These are phyloP conservation scores for Penstemon eatonii DNA, from an alignment of 257 asterid species.

Conservation along the genomic window DNA sequence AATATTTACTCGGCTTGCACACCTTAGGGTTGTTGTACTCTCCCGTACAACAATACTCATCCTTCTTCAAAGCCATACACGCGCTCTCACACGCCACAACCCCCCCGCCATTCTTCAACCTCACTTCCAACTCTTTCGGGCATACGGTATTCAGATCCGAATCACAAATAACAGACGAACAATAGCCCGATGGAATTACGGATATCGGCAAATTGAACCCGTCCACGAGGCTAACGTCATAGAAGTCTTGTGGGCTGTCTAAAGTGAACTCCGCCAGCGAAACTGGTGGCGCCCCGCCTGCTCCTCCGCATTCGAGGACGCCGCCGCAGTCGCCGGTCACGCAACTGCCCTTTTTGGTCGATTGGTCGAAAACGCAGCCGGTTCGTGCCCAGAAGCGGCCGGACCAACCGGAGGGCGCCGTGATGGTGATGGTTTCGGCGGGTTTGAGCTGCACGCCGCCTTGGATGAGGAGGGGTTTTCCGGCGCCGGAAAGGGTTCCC, in stretches of 20 bases:
- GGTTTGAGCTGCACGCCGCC: slow-evolving; percentile 53
- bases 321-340: slow-evolving; percentile 65
- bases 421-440: slow-evolving; percentile 7
- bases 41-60: slow-evolving; percentile 62
- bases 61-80: slow-evolving; percentile 49
- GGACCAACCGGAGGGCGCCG: slow-evolving; percentile 67
- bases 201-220: slow-evolving; percentile 42
- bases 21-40: slow-evolving; percentile 42
- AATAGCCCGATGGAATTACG: slow-evolving; percentile 41
- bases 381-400: slow-evolving; percentile 78
- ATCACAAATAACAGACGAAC: slow-evolving; percentile 42
- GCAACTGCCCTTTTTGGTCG: slow-evolving; percentile 52
- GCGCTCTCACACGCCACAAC: slow-evolving; percentile 64
- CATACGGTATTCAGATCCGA: slow-evolving; percentile 47
- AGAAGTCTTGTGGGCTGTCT: slow-evolving; percentile 50
- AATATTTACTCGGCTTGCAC: slow-evolving; percentile 57
- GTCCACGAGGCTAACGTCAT: slow-evolving; percentile 82
- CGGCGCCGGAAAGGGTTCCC: slow-evolving; percentile 48
- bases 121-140: slow-evolving; percentile 46
- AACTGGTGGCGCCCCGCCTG: slow-evolving; percentile 64
- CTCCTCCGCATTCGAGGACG: slow-evolving; percentile 44
- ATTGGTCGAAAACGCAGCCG: slow-evolving; percentile 57
- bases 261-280: slow-evolving; percentile 72
- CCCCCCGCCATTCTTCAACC: slow-evolving; percentile 19
- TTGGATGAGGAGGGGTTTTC: slow-evolving; percentile 44